Evolutionary conservation across 2,329 filamentous ascomycete genomes (phyloP).

Genomic region (Aspergillus sp.): DNA sequence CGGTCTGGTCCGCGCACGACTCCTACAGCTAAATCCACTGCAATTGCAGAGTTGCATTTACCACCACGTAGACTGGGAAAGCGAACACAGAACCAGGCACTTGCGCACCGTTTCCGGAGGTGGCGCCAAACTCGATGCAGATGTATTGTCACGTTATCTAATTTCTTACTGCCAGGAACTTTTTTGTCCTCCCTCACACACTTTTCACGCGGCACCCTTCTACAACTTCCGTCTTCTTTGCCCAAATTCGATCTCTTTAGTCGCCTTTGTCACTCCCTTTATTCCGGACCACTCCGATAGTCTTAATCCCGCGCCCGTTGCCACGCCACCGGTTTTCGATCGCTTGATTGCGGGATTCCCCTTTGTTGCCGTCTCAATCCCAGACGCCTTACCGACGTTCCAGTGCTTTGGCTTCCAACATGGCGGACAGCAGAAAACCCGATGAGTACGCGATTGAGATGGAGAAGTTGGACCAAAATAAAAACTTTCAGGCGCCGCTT

Average conservation of each 20-base stretch:
- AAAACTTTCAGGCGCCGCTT: conserved; percentile 45
- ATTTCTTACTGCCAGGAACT: neutral
- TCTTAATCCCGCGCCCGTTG: neutral
- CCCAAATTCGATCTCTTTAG: neutral
- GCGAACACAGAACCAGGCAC: neutral
- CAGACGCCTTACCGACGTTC: conserved; percentile 1
- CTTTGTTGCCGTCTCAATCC: neutral
- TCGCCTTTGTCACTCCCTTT: neutral
- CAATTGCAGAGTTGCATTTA: neutral
- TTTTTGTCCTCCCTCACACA: conserved; percentile 3
- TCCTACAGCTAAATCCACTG: neutral
- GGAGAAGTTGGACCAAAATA: conserved; percentile 58
- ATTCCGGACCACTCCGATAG: neutral
- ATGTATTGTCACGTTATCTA: neutral
- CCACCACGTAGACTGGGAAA: neutral
- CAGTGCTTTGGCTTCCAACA: conserved; percentile 42
- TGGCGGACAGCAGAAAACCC: conserved; percentile 89
- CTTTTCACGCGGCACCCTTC: conserved; percentile 5
- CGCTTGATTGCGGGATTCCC: neutral
- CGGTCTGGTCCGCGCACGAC: neutral
- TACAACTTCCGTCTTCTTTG: neutral
- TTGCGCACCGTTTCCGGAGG: conserved; percentile 12
- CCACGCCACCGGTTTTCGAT: neutral
- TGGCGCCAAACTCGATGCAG: conserved; percentile 1
- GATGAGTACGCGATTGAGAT: conserved; percentile 72